Conservation (phyloP, 371 early-diverging fungal genomes). For the Choanephora cucurbitarum region DNA sequence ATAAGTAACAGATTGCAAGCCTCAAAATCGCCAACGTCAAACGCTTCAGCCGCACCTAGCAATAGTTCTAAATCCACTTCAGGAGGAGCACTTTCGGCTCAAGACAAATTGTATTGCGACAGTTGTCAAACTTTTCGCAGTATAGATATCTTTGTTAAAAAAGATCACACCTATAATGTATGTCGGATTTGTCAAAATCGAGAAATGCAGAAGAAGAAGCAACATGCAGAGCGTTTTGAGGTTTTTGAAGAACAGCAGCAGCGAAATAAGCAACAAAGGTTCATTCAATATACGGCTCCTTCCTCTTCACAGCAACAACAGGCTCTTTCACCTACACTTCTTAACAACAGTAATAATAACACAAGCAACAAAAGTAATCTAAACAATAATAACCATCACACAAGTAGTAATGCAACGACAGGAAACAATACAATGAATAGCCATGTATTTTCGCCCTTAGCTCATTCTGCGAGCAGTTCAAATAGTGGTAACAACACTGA, state of each 20-base stretch:
- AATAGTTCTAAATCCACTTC: constrained; percentile 4
- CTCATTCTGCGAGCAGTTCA: not conserved
- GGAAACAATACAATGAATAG: no score
- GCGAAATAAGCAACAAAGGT: constrained; percentile 18
- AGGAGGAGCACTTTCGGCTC: constrained; percentile 5
- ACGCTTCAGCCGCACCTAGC: not conserved
- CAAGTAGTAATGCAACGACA: no score
- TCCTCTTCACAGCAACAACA: constrained; percentile 10
- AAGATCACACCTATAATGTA: constrained; percentile 23
- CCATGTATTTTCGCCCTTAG: no score
- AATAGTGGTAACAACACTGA: not conserved
- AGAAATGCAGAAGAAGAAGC: constrained; percentile 27
- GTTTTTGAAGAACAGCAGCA: constrained; percentile 28
- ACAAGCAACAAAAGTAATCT: not conserved
- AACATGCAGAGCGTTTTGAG: constrained; percentile 27
- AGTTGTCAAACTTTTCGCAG: constrained; percentile 30
- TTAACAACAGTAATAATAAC: constrained; percentile 4
- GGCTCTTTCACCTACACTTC: constrained; percentile 1
- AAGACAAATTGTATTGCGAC: constrained; percentile 27
- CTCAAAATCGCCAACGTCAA: constrained; percentile 1
- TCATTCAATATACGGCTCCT: constrained; percentile 12
- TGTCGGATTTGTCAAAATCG: constrained; percentile 24
- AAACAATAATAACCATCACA: no score
- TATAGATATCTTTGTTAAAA: constrained; percentile 18
- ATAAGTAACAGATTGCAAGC: not conserved